Percentiles rank a stretch among this genome's conserved stretches.
Conservation (phyloP, 2,329 filamentous ascomycete species). For the Penicillium sp. region DNA sequence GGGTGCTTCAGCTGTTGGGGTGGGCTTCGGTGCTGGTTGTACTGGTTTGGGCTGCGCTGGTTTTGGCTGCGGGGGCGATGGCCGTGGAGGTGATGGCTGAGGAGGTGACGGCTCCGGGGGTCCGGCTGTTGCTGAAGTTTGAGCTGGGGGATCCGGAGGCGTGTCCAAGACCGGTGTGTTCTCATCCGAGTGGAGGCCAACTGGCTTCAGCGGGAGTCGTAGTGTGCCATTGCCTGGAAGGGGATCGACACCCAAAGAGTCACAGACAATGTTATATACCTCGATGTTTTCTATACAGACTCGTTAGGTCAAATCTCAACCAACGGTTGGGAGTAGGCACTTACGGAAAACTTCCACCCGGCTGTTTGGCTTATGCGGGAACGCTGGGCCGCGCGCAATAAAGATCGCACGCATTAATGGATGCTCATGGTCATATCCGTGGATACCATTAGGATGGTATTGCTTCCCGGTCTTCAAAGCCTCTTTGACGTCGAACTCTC, state of each 20-base stretch:
- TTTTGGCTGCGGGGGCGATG: background rate
- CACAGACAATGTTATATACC: slow-evolving; percentile 92
- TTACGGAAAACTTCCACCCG: slow-evolving; percentile 77
- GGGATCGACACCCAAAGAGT: slow-evolving; percentile 72
- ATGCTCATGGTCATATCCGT: slow-evolving; percentile 93
- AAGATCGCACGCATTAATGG: slow-evolving; percentile 97
- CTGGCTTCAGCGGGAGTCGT: slow-evolving; percentile 45
- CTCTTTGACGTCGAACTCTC: slow-evolving; percentile 72
- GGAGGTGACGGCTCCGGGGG: slow-evolving; percentile 4
- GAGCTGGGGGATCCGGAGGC: slow-evolving; percentile 34
- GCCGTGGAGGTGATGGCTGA: background rate
- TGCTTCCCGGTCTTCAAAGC: slow-evolving; percentile 61
- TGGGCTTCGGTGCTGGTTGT: background rate
- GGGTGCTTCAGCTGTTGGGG: background rate
- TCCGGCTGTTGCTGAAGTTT: slow-evolving; percentile 9
- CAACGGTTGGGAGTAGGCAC: slow-evolving; percentile 37
- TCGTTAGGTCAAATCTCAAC: slow-evolving; percentile 4
- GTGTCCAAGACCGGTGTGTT: slow-evolving; percentile 31
- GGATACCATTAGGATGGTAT: slow-evolving; percentile 80
- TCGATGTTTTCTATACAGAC: slow-evolving; percentile 74
- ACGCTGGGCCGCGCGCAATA: slow-evolving; percentile 84
- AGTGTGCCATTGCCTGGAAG: slow-evolving; percentile 85
- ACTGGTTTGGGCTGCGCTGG: background rate
- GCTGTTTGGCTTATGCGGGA: slow-evolving; percentile 80
- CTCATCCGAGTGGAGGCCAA: slow-evolving; percentile 46